Evolutionary conservation across 1,139 yeast genomes (phyloP).

Genomic region (Candida sanyaensis): DNA sequence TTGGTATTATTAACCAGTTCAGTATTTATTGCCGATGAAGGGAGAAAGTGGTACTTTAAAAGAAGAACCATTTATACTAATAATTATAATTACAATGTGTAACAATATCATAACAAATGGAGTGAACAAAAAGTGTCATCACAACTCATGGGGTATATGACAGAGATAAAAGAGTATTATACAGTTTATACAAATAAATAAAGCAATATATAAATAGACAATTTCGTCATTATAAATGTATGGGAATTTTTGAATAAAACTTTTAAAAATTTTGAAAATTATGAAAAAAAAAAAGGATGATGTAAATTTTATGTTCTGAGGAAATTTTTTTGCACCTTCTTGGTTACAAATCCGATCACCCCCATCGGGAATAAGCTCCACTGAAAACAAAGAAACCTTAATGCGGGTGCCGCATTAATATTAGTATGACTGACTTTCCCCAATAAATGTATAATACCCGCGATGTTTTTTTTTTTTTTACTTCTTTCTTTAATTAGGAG

Average conservation of each 20-base stretch:
- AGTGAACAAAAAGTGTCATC: too few relatives aligned
- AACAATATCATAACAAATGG: neutral
- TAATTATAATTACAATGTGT: constrained; percentile 15
- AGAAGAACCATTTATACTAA: constrained; percentile 11
- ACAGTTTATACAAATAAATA: neutral
- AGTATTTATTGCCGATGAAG: constrained; percentile 85
- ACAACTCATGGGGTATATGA: neutral
- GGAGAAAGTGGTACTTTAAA: constrained; percentile 48
- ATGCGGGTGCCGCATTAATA: too few relatives aligned
- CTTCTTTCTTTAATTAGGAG: too few relatives aligned
- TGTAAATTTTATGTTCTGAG: too few relatives aligned
- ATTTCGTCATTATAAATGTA: neutral
- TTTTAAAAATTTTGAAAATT: too few relatives aligned
- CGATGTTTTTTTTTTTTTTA: neutral
- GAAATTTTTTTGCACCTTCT: too few relatives aligned
- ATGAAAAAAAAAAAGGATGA: too few relatives aligned
- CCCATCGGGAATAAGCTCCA: constrained; percentile 1
- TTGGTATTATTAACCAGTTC: constrained; percentile 68
- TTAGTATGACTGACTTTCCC: too few relatives aligned
- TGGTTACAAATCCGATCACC: too few relatives aligned
- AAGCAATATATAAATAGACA: neutral
- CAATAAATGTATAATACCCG: too few relatives aligned
- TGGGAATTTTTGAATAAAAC: too few relatives aligned
- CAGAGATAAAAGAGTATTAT: neutral
- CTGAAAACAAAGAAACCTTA: too few relatives aligned